Percentiles rank a stretch among this genome's conserved stretches.
These are phyloP conservation scores for Fusarium proliferatum DNA, from an alignment of 2,329 filamentous ascomycete genomes.

Conservation along the genomic window DNA sequence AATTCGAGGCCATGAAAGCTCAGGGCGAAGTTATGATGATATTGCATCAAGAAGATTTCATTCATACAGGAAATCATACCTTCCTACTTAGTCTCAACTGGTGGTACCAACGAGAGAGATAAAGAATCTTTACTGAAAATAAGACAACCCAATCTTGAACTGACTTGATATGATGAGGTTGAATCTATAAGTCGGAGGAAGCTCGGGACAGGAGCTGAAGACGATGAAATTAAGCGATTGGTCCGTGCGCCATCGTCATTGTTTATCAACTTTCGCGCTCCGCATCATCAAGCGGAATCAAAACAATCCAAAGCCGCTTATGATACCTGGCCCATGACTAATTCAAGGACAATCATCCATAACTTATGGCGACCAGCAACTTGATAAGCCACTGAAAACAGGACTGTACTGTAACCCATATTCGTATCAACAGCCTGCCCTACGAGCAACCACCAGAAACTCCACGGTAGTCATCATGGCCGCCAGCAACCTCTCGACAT, in stretches of 20 bases:
- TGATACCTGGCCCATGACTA: not conserved
- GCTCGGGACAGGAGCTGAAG: conserved; percentile 1
- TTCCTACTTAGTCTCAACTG: not conserved
- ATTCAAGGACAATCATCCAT: not conserved
- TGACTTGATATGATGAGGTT: not conserved
- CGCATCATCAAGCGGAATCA: conserved; percentile 3
- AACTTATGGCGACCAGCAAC: too few species aligned
- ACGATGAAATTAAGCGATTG: conserved; percentile 2
- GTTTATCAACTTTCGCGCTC: conserved; percentile 20
- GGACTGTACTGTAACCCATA: not conserved
- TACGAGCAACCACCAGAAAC: conserved; percentile 15
- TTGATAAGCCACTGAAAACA: not conserved
- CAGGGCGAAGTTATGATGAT: not conserved
- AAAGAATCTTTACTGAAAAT: not conserved
- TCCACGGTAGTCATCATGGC: conserved; percentile 34
- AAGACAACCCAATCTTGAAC: not conserved
- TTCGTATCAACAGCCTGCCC: not conserved
- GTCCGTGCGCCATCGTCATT: conserved; percentile 21
- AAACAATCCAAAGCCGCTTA: conserved; percentile 1
- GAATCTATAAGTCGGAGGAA: conserved; percentile 3
- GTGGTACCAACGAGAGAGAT: accelerated
- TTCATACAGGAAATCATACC: not conserved
- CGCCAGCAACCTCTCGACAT: conserved; percentile 51
- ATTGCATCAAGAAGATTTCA: not conserved
- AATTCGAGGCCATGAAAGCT: not conserved